Percentiles rank a stretch among this genome's conserved stretches.
Evolutionary conservation across 2,329 filamentous ascomycete species (phyloP).

Genomic region (Thielaviopsis punctulata): DNA sequence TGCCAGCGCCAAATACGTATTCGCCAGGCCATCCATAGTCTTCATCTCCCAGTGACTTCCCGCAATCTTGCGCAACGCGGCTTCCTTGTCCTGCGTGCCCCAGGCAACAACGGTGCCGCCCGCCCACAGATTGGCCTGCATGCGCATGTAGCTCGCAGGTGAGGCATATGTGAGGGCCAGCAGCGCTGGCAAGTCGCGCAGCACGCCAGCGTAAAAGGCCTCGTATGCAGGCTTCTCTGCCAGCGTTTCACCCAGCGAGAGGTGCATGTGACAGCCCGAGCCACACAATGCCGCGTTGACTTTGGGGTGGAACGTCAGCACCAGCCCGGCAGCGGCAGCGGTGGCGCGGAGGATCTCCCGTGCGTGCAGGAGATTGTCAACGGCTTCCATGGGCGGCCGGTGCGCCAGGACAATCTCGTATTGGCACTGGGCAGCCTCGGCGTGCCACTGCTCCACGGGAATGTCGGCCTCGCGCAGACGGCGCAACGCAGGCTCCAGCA

Average conservation of each 20-base stretch:
- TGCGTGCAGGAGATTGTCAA: constrained; percentile 54
- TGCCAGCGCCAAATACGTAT: constrained; percentile 47
- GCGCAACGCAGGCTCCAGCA: constrained; percentile 49
- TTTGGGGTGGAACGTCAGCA: constrained; percentile 58
- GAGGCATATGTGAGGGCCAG: constrained; percentile 51
- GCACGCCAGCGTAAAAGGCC: constrained; percentile 55
- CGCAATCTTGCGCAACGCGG: constrained; percentile 50
- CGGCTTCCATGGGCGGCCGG: constrained; percentile 43
- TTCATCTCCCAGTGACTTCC: constrained; percentile 63
- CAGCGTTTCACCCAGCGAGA: constrained; percentile 32
- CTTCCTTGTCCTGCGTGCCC: constrained; percentile 68
- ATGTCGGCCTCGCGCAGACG: constrained; percentile 45
- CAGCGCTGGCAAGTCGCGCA: constrained; percentile 48
- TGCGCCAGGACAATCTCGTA: constrained; percentile 61
- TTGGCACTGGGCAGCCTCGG: constrained; percentile 56
- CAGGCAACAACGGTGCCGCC: constrained; percentile 65
- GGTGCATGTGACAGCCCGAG: constrained; percentile 52
- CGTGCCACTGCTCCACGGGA: constrained; percentile 53
- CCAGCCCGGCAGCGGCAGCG: constrained; percentile 42
- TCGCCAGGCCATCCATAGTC: constrained; percentile 61
- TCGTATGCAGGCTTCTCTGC: not conserved
- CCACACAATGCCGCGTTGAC: constrained; percentile 41
- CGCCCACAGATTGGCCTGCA: constrained; percentile 54
- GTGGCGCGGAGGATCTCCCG: constrained; percentile 51
- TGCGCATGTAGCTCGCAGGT: constrained; percentile 49